phyloP scores from a whole-genome alignment of 2,329 filamentous ascomycete species.

The Geosmithia morbida region DNA sequence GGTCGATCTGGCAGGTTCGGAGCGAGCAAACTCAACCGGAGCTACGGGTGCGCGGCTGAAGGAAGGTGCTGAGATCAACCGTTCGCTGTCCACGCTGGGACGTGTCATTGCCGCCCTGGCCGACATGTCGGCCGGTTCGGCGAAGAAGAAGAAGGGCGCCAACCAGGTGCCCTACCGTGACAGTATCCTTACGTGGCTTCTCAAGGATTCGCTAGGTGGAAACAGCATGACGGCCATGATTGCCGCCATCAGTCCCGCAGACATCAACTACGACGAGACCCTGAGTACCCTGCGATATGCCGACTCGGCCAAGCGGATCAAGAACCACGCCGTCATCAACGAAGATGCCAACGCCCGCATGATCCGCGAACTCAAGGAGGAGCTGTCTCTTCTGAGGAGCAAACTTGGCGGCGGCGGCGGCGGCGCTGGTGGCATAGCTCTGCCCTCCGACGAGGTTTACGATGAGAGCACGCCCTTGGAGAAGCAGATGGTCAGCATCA shows the following conservation, averaged over 20 bases:
- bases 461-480: slow-evolving; percentile 85
- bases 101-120: slow-evolving; percentile 94
- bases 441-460: slow-evolving; percentile 67
- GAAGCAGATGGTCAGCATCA: slow-evolving; percentile 92
- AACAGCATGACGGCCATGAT: slow-evolving; percentile 99
- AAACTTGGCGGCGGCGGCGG: slow-evolving; percentile 64
- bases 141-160: slow-evolving; percentile 42
- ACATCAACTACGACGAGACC: slow-evolving; percentile 98
- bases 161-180: slow-evolving; percentile 89
- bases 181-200: slow-evolving; percentile 86
- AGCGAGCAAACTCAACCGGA: slow-evolving; percentile 91
- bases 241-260: slow-evolving; percentile 91
- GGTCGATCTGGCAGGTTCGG: slow-evolving; percentile 94
- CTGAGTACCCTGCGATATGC: slow-evolving; percentile 91
- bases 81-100: slow-evolving; percentile 87
- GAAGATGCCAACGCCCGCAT: slow-evolving; percentile 98
- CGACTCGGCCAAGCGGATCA: slow-evolving; percentile 95
- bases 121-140: slow-evolving; percentile 75
- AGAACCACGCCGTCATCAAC: slow-evolving; percentile 99
- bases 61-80: slow-evolving; percentile 96
- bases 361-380: slow-evolving; percentile 96
- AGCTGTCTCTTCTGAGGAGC: slow-evolving; percentile 69
- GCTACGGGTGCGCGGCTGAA: slow-evolving; percentile 91
- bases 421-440: slow-evolving; percentile 30
- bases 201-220: slow-evolving; percentile 93